phyloP scores from a whole-genome alignment of 2,329 filamentous ascomycete genomes.

The Fusarium chlamydosporum region DNA sequence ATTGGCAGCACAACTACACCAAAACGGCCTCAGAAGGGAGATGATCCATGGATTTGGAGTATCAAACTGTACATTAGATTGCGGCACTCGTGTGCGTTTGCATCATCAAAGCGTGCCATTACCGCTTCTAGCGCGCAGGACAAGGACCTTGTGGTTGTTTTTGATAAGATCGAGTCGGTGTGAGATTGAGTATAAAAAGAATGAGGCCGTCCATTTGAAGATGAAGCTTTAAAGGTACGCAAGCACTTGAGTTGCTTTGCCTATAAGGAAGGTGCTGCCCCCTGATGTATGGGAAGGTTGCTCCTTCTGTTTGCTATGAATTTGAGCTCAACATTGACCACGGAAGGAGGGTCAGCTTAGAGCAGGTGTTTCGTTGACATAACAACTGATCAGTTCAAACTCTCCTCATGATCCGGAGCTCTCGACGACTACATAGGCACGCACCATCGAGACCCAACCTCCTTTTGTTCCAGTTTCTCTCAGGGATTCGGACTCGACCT shows the following conservation, averaged over 20 bases:
- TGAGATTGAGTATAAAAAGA: conserved; percentile 43
- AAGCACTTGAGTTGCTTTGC: conserved; percentile 10
- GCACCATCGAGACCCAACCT: background rate
- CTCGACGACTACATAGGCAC: background rate
- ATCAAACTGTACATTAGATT: conserved; percentile 11
- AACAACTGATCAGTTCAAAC: background rate
- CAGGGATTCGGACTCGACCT: background rate
- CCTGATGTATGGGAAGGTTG: background rate
- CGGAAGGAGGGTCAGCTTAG: background rate
- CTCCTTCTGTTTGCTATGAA: conserved; percentile 1
- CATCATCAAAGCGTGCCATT: conserved; percentile 21
- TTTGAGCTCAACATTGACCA: conserved; percentile 3
- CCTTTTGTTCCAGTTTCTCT: conserved; percentile 19
- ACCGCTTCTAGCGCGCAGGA: conserved; percentile 11
- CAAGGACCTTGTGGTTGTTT: conserved; percentile 1
- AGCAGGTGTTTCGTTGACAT: background rate
- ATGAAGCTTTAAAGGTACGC: background rate
- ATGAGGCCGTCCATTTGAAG: conserved; percentile 15
- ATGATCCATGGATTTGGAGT: conserved; percentile 1
- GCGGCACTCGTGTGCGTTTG: conserved; percentile 24
- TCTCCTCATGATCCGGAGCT: background rate
- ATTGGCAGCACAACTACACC: conserved; percentile 20
- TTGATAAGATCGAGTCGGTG: conserved; percentile 26
- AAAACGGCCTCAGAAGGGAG: conserved; percentile 1
- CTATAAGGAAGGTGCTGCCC: background rate